These are phyloP conservation scores for Fraxinus quadrangulata DNA, from an alignment of 257 asterid genomes.

Conservation along the genomic window DNA sequence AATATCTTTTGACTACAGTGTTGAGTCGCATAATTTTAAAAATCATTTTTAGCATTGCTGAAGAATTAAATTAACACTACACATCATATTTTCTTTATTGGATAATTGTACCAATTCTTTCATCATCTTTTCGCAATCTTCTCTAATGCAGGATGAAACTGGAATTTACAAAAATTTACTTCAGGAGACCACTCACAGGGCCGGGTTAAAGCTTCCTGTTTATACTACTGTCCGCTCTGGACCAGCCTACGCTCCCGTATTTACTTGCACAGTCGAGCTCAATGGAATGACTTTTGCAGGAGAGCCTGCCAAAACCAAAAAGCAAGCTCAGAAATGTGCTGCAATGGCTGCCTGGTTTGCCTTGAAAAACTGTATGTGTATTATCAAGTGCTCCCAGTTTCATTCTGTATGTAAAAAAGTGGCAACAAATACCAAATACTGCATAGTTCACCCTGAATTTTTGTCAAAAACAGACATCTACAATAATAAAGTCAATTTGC, in stretches of 20 bases:
- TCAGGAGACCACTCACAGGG: conserved; percentile 55
- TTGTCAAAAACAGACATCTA: neutral
- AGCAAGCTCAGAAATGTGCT: conserved; percentile 60
- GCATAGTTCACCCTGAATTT: neutral
- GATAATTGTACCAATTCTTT: neutral
- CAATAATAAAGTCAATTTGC: conserved; percentile 15
- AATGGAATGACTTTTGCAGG: conserved; percentile 51
- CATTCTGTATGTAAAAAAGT: neutral
- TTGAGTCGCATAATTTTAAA: neutral
- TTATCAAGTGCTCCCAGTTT: neutral
- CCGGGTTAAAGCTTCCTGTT: conserved; percentile 47
- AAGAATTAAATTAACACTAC: neutral
- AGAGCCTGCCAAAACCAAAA: conserved; percentile 49
- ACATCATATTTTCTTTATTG: neutral
- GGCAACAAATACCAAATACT: neutral
- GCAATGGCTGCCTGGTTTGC: conserved; percentile 56
- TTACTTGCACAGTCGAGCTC: conserved; percentile 51
- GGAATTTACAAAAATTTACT: conserved; percentile 58
- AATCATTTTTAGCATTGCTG: neutral
- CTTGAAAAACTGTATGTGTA: conserved; percentile 27
- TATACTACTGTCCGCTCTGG: conserved; percentile 51
- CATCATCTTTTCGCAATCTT: neutral
- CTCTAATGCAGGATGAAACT: conserved; percentile 45
- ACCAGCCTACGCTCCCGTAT: conserved; percentile 49
- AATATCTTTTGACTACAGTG: neutral